A percentile compares a stretch with the other conserved stretches of the same genome.
Conservation (phyloP, 2,329 filamentous ascomycete genomes). For the Chaetomium strumarium region DNA sequence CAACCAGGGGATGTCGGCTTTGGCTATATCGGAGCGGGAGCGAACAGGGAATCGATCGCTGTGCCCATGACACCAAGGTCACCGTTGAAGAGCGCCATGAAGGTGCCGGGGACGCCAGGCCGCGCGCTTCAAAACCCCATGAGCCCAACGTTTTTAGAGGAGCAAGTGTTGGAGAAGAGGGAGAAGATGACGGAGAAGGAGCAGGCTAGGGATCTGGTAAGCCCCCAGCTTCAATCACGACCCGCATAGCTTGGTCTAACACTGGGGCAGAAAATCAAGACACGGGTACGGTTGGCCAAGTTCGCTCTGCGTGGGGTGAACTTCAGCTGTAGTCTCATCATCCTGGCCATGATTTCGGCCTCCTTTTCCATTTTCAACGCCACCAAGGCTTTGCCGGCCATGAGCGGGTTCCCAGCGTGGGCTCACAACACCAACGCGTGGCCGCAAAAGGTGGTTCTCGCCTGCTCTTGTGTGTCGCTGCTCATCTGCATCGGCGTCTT, state of each 20-base stretch:
- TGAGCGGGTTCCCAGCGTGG: slow-evolving; percentile 83
- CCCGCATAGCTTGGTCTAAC: slow-evolving; percentile 23
- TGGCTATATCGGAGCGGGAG: slow-evolving; percentile 69
- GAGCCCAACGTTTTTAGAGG: slow-evolving; percentile 87
- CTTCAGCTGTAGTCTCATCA: slow-evolving; percentile 94
- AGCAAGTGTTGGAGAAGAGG: slow-evolving; percentile 78
- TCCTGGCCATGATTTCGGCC: slow-evolving; percentile 82
- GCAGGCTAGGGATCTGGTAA: slow-evolving; percentile 81
- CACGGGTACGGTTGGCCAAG: slow-evolving; percentile 86
- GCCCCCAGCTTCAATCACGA: slow-evolving; percentile 29
- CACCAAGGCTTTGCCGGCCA: slow-evolving; percentile 65
- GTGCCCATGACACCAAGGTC: slow-evolving; percentile 65
- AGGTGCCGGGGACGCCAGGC: slow-evolving; percentile 74
- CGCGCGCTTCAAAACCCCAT: slow-evolving; percentile 68
- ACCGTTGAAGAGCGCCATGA: slow-evolving; percentile 86
- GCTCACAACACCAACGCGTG: slow-evolving; percentile 71
- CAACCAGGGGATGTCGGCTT: slow-evolving; percentile 87
- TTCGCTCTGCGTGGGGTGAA: slow-evolving; percentile 91
- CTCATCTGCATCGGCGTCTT: slow-evolving; percentile 74
- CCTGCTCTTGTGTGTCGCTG: slow-evolving; percentile 75
- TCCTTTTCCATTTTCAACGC: slow-evolving; percentile 90
- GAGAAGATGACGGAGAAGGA: slow-evolving; percentile 78
- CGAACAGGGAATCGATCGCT: slow-evolving; percentile 50
- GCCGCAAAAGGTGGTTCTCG: slow-evolving; percentile 82
- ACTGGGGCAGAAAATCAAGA: slow-evolving; percentile 73